A percentile compares a stretch with the other conserved stretches of the same genome.
phyloP scores from a whole-genome alignment of 1,139 yeast species.

The Kodamaea sp. region DNA sequence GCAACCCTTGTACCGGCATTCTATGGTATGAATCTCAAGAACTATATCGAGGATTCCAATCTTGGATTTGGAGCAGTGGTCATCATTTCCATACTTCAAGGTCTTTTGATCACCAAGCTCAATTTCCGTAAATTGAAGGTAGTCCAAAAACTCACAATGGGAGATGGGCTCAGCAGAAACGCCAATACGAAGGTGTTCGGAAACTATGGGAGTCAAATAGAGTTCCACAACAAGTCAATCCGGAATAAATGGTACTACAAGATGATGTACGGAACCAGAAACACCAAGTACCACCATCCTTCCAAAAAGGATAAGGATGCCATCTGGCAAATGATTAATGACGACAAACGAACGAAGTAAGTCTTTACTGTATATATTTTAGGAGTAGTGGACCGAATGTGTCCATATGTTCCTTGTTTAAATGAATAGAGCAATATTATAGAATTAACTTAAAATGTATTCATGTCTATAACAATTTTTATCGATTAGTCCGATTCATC shows the following conservation, averaged over 20 bases:
- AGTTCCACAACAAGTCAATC: not conserved
- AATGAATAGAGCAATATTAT: no score
- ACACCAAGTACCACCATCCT: slow-evolving; percentile 35
- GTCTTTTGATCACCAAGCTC: slow-evolving; percentile 40
- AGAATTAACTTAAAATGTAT: no score
- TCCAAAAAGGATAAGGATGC: slow-evolving; percentile 54
- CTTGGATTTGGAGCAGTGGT: slow-evolving; percentile 68
- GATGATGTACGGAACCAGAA: slow-evolving; percentile 30
- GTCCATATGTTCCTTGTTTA: no score
- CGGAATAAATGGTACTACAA: slow-evolving; percentile 23
- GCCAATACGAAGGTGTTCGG: not conserved
- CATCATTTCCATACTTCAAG: slow-evolving; percentile 47
- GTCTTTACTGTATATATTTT: no score
- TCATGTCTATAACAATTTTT: not conserved
- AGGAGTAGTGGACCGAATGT: no score
- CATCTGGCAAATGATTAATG: slow-evolving; percentile 75
- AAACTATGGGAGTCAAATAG: not conserved
- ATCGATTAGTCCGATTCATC: slow-evolving; percentile 16
- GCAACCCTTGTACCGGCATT: slow-evolving; percentile 74
- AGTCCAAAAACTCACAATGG: slow-evolving; percentile 67
- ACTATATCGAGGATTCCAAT: slow-evolving; percentile 77
- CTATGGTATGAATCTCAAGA: slow-evolving; percentile 94
- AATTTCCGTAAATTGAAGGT: slow-evolving; percentile 52
- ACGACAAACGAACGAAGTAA: slow-evolving; percentile 18
- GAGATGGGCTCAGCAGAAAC: slow-evolving; percentile 31